Conservation (phyloP, 2,329 filamentous ascomycete genomes). For the Myotisia sp. region DNA sequence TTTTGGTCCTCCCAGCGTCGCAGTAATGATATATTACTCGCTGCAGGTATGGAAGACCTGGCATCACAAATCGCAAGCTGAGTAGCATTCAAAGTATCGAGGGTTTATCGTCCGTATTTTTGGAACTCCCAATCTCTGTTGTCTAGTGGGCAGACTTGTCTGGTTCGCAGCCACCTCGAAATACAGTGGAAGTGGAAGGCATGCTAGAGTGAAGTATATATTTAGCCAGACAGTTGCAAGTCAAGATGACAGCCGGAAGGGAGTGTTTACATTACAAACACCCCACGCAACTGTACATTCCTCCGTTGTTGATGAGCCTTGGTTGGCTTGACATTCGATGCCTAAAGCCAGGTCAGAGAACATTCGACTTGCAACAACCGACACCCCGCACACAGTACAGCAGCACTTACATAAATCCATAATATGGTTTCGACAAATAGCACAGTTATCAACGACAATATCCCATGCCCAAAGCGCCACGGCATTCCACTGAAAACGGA, state of each 20-base stretch:
- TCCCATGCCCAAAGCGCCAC: constrained; percentile 99
- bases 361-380: neutral
- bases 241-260: constrained; percentile 13
- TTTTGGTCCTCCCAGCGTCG: too few species aligned
- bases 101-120: constrained; percentile 66
- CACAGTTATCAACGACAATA: constrained; percentile 98
- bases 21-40: too few species aligned
- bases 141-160: constrained; percentile 92
- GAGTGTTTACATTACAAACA: constrained; percentile 78
- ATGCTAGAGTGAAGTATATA: constrained; percentile 50
- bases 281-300: constrained; percentile 99
- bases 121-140: constrained; percentile 99
- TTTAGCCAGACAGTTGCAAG: too few species aligned
- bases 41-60: too few species aligned
- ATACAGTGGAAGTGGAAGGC: constrained; percentile 99
- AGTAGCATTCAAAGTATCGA: neutral
- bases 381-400: neutral
- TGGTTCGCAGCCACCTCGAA: constrained; percentile 96
- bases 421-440: constrained; percentile 98
- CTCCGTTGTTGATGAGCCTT: constrained; percentile 90
- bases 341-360: constrained; percentile 34
- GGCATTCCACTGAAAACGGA: constrained; percentile 68
- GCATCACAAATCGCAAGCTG: neutral
- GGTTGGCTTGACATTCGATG: constrained; percentile 97
- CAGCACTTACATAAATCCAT: constrained; percentile 77